Conservation (phyloP, 352 stramenopile genomes). For the Phytophthora europaea region DNA sequence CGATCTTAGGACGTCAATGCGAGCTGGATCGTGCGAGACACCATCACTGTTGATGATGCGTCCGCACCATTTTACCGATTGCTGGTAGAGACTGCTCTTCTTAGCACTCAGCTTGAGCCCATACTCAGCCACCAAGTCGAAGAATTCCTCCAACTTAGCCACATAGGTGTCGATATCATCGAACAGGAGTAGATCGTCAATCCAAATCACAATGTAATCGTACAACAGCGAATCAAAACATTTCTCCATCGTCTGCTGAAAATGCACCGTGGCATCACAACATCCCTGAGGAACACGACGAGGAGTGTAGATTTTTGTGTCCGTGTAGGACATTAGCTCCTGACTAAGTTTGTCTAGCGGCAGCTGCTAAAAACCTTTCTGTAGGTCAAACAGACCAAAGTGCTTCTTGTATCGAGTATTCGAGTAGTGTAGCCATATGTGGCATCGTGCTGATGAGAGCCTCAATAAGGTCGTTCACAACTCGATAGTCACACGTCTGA, state of each 20-base stretch:
- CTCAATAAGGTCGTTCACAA: slow-evolving; percentile 5
- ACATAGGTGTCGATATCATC: slow-evolving; percentile 31
- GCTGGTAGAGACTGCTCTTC: too few species aligned
- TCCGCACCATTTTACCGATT: slow-evolving; percentile 6
- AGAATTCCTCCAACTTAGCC: slow-evolving; percentile 28
- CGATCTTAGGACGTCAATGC: too few species aligned
- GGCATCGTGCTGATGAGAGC: slow-evolving; percentile 1
- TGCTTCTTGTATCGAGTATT: slow-evolving; percentile 9
- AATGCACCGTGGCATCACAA: slow-evolving; percentile 8
- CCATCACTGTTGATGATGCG: not conserved
- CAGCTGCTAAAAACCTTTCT: slow-evolving; percentile 15
- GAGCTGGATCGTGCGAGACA: too few species aligned
- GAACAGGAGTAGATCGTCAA: slow-evolving; percentile 43
- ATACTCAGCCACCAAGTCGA: slow-evolving; percentile 22
- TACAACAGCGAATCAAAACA: slow-evolving; percentile 13
- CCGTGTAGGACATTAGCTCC: slow-evolving; percentile 27
- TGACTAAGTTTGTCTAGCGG: not conserved
- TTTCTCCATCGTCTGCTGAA: slow-evolving; percentile 19
- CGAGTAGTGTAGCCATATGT: not conserved
- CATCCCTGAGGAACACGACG: slow-evolving; percentile 20
- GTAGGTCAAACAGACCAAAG: slow-evolving; percentile 17
- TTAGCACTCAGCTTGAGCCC: slow-evolving; percentile 4
- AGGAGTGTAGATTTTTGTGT: slow-evolving; percentile 31
- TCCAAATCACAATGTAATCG: slow-evolving; percentile 34
- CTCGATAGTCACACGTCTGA: slow-evolving; percentile 1